Evolutionary conservation across 2,329 filamentous ascomycete species (phyloP), one percentile per base, ranked within the genome.

Genomic region (Colletotrichum sp.): DNA sequence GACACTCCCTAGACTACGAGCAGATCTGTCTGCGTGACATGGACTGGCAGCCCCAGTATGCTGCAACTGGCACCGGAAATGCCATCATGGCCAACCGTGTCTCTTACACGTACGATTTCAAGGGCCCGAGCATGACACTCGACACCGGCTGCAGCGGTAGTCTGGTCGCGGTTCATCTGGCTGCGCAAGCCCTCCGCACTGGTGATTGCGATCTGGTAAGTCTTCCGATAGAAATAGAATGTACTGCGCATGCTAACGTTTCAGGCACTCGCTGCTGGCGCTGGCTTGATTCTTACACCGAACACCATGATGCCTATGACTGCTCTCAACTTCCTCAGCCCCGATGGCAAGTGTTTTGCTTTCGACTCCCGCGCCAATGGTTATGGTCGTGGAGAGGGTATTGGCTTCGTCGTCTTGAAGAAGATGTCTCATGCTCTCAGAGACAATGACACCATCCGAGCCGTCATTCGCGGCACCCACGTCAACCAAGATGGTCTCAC

Each of bases 301-400:
- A 88, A 88, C 68, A 91, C 88, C 6, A 90, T 90, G 79, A 88
- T 90, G 83, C 88, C 88, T 2, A 91, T 90, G 89, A 89, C 88
- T 2, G 88, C 86, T 6, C 81, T 90, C 22, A 89, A 89, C 76
- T 90, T 91, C 68, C 82, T 91, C 1, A 89, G 88, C 59, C 85
- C 88, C 3, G 86, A 88, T 71, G 89, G 89, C 2, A 89, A 85
- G 74, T 88, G 85, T 44, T 88, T 88, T 75, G 89, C 89, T 7
- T 93, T 90, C 79, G 92, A 92, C 78, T 80, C 85, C n/a, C 86
- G 87, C 5, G 92, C 91, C 22, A 90, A 91, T 74, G 93, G 93
- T 1, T 94, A 94, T 79, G 91, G 89, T 0, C 87, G 92, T 36
- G 92, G 92, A 2, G 93, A 94, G 79, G 93, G 92, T 1, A 85